These are phyloP conservation scores for Harrya chromipes DNA, from an alignment of 768 basidiomycete genomes.

Conservation along the genomic window DNA sequence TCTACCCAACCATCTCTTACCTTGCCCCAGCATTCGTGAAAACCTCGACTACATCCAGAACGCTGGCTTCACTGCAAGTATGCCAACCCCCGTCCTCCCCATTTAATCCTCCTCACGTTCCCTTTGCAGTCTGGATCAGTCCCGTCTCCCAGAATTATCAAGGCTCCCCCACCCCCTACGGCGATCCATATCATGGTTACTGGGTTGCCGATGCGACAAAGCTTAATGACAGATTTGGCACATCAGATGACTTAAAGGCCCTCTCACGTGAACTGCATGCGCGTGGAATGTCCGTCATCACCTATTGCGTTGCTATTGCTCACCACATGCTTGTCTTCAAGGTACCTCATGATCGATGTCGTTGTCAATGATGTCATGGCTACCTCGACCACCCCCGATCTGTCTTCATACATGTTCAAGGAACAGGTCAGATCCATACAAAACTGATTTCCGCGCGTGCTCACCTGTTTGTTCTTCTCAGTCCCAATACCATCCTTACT, in stretches of 20 bases:
- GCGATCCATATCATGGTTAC: constrained; percentile 85
- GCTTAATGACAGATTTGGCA: constrained; percentile 72
- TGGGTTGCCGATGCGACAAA: constrained; percentile 70
- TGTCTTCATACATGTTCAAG: constrained; percentile 54
- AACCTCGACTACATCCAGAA: constrained; percentile 85
- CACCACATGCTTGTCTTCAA: constrained; percentile 9
- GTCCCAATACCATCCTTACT: too few relatives aligned
- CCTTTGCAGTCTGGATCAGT: too few relatives aligned
- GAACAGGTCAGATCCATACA: too few relatives aligned
- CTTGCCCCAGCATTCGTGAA: constrained; percentile 47
- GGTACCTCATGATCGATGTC: constrained; percentile 83
- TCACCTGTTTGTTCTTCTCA: too few relatives aligned
- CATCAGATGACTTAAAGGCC: constrained; percentile 65
- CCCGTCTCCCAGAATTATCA: constrained; percentile 62
- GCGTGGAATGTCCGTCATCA: constrained; percentile 57
- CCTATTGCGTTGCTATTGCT: background rate
- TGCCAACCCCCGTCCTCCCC: constrained; percentile 15
- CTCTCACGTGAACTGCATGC: constrained; percentile 65
- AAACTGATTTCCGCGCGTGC: too few relatives aligned
- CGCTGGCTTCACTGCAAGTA: constrained; percentile 78
- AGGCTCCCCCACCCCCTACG: constrained; percentile 67
- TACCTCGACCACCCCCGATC: constrained; percentile 57
- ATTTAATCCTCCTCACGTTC: too few relatives aligned
- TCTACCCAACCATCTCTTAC: background rate
- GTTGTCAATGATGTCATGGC: constrained; percentile 88